These are phyloP conservation scores for Flaveria floridana DNA, from an alignment of 140 eudicot species.

Conservation along the genomic window DNA sequence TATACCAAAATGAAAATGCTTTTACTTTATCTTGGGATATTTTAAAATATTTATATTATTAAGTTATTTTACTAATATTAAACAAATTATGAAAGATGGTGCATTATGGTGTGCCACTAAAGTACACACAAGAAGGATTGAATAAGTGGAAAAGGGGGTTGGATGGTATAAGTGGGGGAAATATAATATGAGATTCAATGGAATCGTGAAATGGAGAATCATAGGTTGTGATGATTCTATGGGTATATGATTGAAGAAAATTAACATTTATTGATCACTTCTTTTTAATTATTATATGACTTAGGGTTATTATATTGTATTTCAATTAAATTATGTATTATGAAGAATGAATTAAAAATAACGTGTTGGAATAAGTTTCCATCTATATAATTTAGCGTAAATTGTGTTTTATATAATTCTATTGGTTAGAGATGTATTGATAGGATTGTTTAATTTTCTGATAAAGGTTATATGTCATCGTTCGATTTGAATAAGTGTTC, in stretches of 20 bases:
- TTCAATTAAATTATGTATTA: not conserved
- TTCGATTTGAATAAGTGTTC: too few relatives aligned
- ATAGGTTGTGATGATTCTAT: not conserved
- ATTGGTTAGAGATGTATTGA: too few relatives aligned
- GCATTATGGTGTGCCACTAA: slow-evolving; percentile 28
- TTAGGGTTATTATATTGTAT: not conserved
- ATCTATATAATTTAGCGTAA: not conserved
- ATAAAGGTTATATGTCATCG: too few relatives aligned
- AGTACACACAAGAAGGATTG: not conserved
- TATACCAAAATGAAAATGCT: not conserved
- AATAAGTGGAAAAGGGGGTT: slow-evolving; percentile 35
- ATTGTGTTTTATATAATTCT: too few relatives aligned
- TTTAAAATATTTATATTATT: not conserved
- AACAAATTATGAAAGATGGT: slow-evolving; percentile 7
- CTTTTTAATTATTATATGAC: not conserved
- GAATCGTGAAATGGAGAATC: slow-evolving; percentile 25
- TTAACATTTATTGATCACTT: not conserved
- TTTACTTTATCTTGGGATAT: not conserved
- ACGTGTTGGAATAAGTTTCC: not conserved
- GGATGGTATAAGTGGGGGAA: slow-evolving; percentile 34
- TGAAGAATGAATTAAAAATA: not conserved
- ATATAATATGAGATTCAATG: slow-evolving; percentile 27
- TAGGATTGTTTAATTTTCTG: too few relatives aligned
- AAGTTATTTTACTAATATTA: not conserved
- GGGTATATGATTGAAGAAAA: slow-evolving; percentile 12